Percentiles rank a stretch among this genome's conserved stretches.
phyloP scores from a whole-genome alignment of 805 yeast genomes.

The Dipodascus geniculatus region DNA sequence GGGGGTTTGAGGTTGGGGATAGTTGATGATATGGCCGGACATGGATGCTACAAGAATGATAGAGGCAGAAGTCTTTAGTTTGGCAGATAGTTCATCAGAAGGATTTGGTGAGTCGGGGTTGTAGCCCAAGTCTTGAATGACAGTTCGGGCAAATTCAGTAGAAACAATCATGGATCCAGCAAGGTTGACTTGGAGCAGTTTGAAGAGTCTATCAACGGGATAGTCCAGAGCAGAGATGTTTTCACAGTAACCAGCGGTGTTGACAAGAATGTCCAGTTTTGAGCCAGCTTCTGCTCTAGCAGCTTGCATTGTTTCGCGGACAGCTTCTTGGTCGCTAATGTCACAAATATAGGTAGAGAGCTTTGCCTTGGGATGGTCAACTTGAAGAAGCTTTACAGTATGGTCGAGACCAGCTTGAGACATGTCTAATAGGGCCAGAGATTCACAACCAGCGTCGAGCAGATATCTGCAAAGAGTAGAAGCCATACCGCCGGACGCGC shows the following conservation, averaged over 20 bases:
- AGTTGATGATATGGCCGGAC: slow-evolving; percentile 77
- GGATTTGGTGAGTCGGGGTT: neutral
- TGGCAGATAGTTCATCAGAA: slow-evolving; percentile 43
- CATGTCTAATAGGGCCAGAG: slow-evolving; percentile 61
- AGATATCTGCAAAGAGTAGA: slow-evolving; percentile 53
- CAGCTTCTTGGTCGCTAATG: slow-evolving; percentile 52
- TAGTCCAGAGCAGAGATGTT: slow-evolving; percentile 69
- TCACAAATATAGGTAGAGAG: slow-evolving; percentile 59
- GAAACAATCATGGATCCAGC: slow-evolving; percentile 65
- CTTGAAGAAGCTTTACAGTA: slow-evolving; percentile 29
- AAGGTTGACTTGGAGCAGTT: slow-evolving; percentile 57
- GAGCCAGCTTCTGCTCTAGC: slow-evolving; percentile 48
- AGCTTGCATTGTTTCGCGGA: slow-evolving; percentile 41
- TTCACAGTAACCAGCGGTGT: slow-evolving; percentile 81
- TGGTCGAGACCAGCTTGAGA: slow-evolving; percentile 45
- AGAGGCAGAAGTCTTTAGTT: slow-evolving; percentile 66
- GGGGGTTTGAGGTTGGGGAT: slow-evolving; percentile 73
- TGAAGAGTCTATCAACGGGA: slow-evolving; percentile 59
- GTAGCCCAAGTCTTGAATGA: slow-evolving; percentile 24
- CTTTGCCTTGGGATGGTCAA: slow-evolving; percentile 10
- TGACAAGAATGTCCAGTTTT: slow-evolving; percentile 48
- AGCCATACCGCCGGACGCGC: slow-evolving; percentile 74
- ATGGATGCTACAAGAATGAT: slow-evolving; percentile 77
- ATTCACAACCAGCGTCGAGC: slow-evolving; percentile 61
- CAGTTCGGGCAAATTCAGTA: slow-evolving; percentile 60